phyloP scores from a whole-genome alignment of 2,329 filamentous ascomycete genomes.

The Epichloe typhina region DNA sequence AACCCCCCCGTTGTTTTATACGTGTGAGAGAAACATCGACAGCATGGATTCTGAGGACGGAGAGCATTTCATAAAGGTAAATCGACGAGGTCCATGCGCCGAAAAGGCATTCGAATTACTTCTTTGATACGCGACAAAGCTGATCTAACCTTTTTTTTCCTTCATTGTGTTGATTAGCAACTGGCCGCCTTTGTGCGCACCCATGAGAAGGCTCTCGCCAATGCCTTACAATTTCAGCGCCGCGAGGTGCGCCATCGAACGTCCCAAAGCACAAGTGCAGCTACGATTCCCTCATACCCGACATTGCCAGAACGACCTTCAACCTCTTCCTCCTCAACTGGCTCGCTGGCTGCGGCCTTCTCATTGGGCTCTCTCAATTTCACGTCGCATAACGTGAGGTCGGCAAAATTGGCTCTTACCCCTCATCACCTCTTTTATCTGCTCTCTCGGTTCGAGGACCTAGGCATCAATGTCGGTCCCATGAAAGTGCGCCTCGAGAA shows the following conservation, averaged over 20 bases:
- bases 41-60: constrained; percentile 83
- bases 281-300: constrained; percentile 40
- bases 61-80: constrained; percentile 76
- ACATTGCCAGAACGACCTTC: constrained; percentile 48
- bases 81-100: constrained; percentile 8
- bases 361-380: constrained; percentile 79
- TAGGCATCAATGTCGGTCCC: constrained; percentile 79
- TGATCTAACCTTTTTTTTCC: constrained; percentile 16
- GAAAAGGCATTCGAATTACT: not conserved
- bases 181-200: constrained; percentile 91
- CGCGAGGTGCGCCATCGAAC: constrained; percentile 60
- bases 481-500: constrained; percentile 96
- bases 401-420: constrained; percentile 81
- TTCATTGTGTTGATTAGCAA: constrained; percentile 48
- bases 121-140: not conserved
- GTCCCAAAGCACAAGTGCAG: constrained; percentile 50
- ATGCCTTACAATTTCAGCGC: constrained; percentile 71
- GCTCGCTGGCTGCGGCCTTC: constrained; percentile 68
- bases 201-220: constrained; percentile 93
- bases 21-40: not conserved
- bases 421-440: constrained; percentile 96
- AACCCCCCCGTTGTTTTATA: no score
- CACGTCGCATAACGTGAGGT: constrained; percentile 72
- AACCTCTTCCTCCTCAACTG: constrained; percentile 56
- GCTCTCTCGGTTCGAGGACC: constrained; percentile 85